Evolutionary conservation across 768 basidiomycete species (phyloP), one percentile per base, ranked within the genome.

Genomic region (Boletus huronensis): DNA sequence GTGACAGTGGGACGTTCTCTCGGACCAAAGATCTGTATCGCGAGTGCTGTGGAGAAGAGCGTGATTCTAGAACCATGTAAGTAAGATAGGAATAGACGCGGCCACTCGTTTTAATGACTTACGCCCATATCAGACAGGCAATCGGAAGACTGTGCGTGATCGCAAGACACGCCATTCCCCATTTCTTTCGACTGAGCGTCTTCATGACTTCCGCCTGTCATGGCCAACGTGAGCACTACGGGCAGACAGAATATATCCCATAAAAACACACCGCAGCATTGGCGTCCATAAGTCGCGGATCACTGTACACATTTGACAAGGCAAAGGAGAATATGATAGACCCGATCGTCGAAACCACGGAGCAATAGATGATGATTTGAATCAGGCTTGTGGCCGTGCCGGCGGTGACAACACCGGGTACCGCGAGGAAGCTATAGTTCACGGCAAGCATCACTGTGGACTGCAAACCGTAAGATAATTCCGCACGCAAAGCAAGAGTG

Each of bases 361-460:
- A 62, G 14, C 55, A 55, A 36, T 62, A 63, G 4, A 59, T 38
- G 23, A 52, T 47, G 23, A 55, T 52, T 45, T 54, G 17, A 3
- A 46, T 50, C 17, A 13, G 3, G 11, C 25, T 17, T 0, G 47
- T 29, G 1, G 38, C 9, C 2, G 6, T 1, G 19, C 6, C 17
- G 7, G 26, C n/a, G 3, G 3, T 25, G 25, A 48, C 17, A 23
- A 61, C 46, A 14, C 50, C 39, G 2, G 60, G 52, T 2, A 63
- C 39, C 13, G 61, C 42, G 3, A 61, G 61, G 34, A 61, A 54
- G 26, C 59, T 48, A 31, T 62, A 42, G 11, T 62, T 46, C 5
- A 60, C 60, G 0, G 59, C 60, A 6, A 60, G 50, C 54, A 60
- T 52, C 7, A 62, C 60, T 32, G 54, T 60, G 21, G 59, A 60